Evolutionary conservation across 352 stramenopile genomes (phyloP), one percentile per base, ranked within the genome.

Genomic region (Pythium phragmiticola): DNA sequence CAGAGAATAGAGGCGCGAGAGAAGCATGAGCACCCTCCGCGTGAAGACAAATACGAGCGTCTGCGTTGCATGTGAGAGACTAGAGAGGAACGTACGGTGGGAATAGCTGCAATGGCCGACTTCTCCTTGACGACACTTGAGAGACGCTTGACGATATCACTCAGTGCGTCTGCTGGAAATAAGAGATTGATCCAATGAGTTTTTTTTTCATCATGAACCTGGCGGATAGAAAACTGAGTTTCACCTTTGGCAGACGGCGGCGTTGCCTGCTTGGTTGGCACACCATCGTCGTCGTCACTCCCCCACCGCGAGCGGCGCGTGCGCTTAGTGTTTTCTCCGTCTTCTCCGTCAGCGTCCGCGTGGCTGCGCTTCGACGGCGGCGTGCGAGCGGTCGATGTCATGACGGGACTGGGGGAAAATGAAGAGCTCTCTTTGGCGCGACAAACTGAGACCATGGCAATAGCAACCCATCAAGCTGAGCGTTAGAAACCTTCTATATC

Each of bases 121-220:
- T 90, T 86, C 58, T 89, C 70, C 63, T 90, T 77, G 23, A 92
- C 81, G 26, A 92, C 76, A 19, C 64, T 78, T 26, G 81, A 86
- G 17, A 92, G 64, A 11, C 73, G 66, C 76, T 80, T 80, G 13
- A 89, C 83, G 17, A 92, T 82, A 48, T 88, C 83, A 39, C 66
- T 76, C 60, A 89, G 59, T 13, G 75, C 62, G 46, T 54, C 68
- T 68, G 30, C 0, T 19, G n/a, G 28, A 11, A 57, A 6, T 7
- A 39, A 23, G 8, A 28, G 3, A 30, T 30, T 30, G 26, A 30
- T 30, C 9, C 9, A 9, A 46, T 42, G 26, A 11, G 14, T 9
- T 45, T 42, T 42, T 16, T 14, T 14, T 16, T 16, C 9, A 42
- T 42, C 11, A 9, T 42, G 37, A 9, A 42, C 14, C 37, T 16